Percentiles rank a stretch among this genome's conserved stretches.
These are phyloP conservation scores for Physocladia obscura DNA, from an alignment of 192 early-diverging fungal species.

Conservation along the genomic window DNA sequence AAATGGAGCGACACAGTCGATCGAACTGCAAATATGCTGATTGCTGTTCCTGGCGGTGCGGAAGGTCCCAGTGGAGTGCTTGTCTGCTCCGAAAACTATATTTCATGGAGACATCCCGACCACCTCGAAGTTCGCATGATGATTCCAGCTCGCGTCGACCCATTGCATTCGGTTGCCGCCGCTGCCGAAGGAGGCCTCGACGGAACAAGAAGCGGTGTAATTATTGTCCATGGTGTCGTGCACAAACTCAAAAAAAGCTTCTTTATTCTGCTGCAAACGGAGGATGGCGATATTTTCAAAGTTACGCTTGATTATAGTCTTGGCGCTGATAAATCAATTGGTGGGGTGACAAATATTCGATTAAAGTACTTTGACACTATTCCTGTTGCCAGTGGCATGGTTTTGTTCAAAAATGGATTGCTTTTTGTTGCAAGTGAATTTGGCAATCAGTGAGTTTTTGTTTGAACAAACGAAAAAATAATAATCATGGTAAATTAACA, in stretches of 20 bases:
- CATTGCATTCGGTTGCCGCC: conserved; percentile 46
- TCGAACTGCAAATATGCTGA: conserved; percentile 71
- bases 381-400: conserved; percentile 72
- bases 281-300: conserved; percentile 93
- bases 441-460: conserved; percentile 73
- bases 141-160: conserved; percentile 77
- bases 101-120: conserved; percentile 82
- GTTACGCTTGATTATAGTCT: conserved; percentile 79
- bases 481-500: neutral
- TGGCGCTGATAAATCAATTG: conserved; percentile 51
- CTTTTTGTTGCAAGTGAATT: conserved; percentile 90
- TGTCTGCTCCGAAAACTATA: conserved; percentile 87
- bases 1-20: conserved; percentile 89
- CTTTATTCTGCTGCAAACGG: conserved; percentile 88
- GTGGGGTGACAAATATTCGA: conserved; percentile 59
- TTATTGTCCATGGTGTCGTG: conserved; percentile 82
- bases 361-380: conserved; percentile 97
- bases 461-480: conserved; percentile 7
- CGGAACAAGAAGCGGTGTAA: conserved; percentile 55
- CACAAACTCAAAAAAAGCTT: conserved; percentile 89
- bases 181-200: conserved; percentile 44
- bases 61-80: conserved; percentile 98
- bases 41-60: conserved; percentile 81
- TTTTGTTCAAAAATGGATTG: conserved; percentile 90
- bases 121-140: conserved; percentile 63